Percentiles rank a stretch among this genome's conserved stretches.
Conservation (phyloP, 352 stramenopile species). For the Phytophthora cajani region DNA sequence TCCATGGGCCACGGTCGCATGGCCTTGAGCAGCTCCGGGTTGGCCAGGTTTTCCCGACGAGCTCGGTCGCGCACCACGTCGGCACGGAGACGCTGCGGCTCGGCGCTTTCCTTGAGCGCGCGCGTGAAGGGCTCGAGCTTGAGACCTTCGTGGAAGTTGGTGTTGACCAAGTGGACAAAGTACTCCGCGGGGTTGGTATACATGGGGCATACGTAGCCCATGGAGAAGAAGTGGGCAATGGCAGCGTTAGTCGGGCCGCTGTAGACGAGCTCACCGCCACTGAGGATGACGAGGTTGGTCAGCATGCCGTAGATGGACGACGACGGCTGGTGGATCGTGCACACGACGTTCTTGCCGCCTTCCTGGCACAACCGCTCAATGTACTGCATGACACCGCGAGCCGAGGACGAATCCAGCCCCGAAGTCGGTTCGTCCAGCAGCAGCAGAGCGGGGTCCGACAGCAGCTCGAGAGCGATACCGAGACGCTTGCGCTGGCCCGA, state of each 20-base stretch:
- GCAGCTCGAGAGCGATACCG: constrained; percentile 95
- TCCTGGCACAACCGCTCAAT: constrained; percentile 64
- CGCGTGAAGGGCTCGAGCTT: constrained; percentile 49
- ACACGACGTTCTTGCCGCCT: constrained; percentile 77
- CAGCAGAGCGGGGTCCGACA: constrained; percentile 94
- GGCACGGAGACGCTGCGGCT: constrained; percentile 43
- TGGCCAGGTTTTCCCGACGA: constrained; percentile 38
- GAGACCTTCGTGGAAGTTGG: constrained; percentile 61
- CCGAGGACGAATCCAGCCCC: constrained; percentile 91
- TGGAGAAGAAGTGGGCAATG: constrained; percentile 62
- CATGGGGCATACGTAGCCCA: constrained; percentile 70
- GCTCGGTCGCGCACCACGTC: constrained; percentile 51
- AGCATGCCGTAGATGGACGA: constrained; percentile 80
- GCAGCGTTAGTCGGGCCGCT: constrained; percentile 81
- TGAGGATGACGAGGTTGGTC: constrained; percentile 72
- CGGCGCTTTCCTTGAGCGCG: constrained; percentile 46
- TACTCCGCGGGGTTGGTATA: constrained; percentile 84
- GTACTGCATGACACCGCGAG: constrained; percentile 89
- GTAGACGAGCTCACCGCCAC: constrained; percentile 88
- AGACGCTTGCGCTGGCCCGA: constrained; percentile 92
- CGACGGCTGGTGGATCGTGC: constrained; percentile 89
- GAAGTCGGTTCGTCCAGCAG: constrained; percentile 96
- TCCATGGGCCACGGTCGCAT: constrained; percentile 54
- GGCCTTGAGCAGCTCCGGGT: constrained; percentile 53
- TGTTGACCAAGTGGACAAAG: constrained; percentile 75